phyloP scores from a whole-genome alignment of 164 flowering plant species.

The Cinnamomum chago region DNA sequence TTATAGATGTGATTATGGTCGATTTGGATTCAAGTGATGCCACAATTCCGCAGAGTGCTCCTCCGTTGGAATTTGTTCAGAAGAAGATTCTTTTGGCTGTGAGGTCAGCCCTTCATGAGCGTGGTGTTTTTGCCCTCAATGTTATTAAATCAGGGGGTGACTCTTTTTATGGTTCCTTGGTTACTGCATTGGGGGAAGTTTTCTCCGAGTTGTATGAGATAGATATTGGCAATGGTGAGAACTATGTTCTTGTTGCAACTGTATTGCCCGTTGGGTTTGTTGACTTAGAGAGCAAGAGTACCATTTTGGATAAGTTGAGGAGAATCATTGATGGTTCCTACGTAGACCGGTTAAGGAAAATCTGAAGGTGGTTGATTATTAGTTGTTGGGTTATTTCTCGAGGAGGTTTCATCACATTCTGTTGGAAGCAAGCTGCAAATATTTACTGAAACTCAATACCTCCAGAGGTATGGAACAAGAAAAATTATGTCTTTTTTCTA shows the following conservation, averaged over 20 bases:
- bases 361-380: constrained; percentile 21
- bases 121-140: constrained; percentile 64
- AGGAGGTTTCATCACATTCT: too few species aligned
- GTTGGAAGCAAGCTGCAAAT: too few species aligned
- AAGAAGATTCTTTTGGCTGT: constrained; percentile 44
- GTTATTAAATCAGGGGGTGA: constrained; percentile 45
- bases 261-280: constrained; percentile 22
- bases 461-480: too few species aligned
- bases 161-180: constrained; percentile 37
- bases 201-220: constrained; percentile 67
- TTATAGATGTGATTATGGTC: constrained; percentile 69
- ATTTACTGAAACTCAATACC: too few species aligned
- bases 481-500: too few species aligned
- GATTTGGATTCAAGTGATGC: constrained; percentile 81
- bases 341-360: constrained; percentile 47
- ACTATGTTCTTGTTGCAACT: constrained; percentile 67
- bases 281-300: constrained; percentile 17
- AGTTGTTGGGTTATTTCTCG: too few species aligned
- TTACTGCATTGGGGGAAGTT: constrained; percentile 33
- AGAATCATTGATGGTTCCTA: constrained; percentile 25
- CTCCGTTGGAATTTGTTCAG: constrained; percentile 57
- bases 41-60: constrained; percentile 53
- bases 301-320: constrained; percentile 43
- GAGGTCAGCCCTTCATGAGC: constrained; percentile 35
- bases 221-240: constrained; percentile 72